These are phyloP conservation scores for Kondoa malvinella DNA, from an alignment of 768 basidiomycete species.

Conservation along the genomic window DNA sequence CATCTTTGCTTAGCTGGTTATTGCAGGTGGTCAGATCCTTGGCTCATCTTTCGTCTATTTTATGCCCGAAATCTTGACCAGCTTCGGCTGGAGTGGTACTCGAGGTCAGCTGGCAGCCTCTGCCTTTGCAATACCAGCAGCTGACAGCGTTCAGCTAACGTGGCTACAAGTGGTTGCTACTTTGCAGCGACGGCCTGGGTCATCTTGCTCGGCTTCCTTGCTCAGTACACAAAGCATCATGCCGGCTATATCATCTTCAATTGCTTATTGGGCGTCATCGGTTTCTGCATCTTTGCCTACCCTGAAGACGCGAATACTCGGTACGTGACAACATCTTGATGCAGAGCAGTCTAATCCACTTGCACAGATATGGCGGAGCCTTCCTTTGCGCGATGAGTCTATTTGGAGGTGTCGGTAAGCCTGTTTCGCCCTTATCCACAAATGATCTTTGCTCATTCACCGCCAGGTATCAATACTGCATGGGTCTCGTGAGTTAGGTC, in stretches of 20 bases:
- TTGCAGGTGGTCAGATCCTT: too few species aligned
- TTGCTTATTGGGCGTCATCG: neutral
- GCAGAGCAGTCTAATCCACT: too few species aligned
- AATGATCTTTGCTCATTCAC: neutral
- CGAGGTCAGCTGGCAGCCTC: too few species aligned
- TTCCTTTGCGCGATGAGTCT: neutral
- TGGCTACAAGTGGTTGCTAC: neutral
- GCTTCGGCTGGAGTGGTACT: too few species aligned
- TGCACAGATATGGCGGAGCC: too few species aligned
- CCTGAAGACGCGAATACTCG: neutral
- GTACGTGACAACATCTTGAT: too few species aligned
- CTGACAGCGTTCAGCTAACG: neutral
- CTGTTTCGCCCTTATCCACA: neutral
- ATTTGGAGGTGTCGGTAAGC: neutral
- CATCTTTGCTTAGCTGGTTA: too few species aligned
- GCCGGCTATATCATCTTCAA: neutral
- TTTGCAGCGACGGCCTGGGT: slow-evolving; percentile 2
- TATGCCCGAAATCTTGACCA: too few species aligned
- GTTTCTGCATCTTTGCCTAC: neutral
- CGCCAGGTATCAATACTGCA: neutral
- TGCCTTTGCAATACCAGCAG: too few species aligned
- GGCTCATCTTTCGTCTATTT: too few species aligned
- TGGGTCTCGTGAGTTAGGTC: neutral
- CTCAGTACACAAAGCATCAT: neutral
- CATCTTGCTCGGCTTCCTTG: neutral